Percentiles rank a stretch among this genome's conserved stretches.
These are phyloP conservation scores for Trematosphaeria pertusa DNA, from an alignment of 2,329 filamentous ascomycete species.

Conservation along the genomic window DNA sequence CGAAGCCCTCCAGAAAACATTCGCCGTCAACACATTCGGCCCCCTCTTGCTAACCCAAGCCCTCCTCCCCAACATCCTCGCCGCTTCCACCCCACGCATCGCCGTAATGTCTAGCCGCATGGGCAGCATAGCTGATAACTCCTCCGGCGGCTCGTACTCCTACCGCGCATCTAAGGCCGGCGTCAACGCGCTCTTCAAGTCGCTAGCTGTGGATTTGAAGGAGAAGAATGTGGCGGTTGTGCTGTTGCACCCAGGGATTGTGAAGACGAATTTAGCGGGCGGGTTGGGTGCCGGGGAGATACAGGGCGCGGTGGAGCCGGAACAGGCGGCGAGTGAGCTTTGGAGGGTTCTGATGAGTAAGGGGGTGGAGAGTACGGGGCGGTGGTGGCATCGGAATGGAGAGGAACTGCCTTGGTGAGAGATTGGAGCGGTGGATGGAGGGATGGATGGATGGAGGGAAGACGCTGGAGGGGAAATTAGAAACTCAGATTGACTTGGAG, in stretches of 20 bases:
- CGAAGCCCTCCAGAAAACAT: conserved; percentile 43
- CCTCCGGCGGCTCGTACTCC: conserved; percentile 51
- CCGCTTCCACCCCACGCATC: conserved; percentile 40
- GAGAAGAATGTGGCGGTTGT: conserved; percentile 49
- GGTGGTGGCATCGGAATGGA: conserved; percentile 55
- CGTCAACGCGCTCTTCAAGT: conserved; percentile 55
- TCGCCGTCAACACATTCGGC: conserved; percentile 55
- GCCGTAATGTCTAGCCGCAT: conserved; percentile 54
- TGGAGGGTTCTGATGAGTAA: conserved; percentile 52
- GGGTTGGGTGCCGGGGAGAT: conserved; percentile 32
- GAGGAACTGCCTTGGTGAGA: conserved; percentile 54
- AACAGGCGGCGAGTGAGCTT: conserved; percentile 54
- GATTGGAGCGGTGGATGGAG: no score
- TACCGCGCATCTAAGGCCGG: conserved; percentile 56
- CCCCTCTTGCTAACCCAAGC: conserved; percentile 55
- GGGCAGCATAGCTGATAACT: conserved; percentile 53
- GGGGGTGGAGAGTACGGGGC: conserved; percentile 50
- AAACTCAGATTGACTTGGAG: no score
- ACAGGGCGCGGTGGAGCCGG: conserved; percentile 52
- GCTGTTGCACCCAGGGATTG: conserved; percentile 54
- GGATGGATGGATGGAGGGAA: no score
- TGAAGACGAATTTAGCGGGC: conserved; percentile 50
- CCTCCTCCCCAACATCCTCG: conserved; percentile 51
- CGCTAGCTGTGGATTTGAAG: conserved; percentile 51
- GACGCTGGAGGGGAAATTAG: no score